phyloP scores from a whole-genome alignment of 192 early-diverging fungal species.

The Coemansia sp. region DNA sequence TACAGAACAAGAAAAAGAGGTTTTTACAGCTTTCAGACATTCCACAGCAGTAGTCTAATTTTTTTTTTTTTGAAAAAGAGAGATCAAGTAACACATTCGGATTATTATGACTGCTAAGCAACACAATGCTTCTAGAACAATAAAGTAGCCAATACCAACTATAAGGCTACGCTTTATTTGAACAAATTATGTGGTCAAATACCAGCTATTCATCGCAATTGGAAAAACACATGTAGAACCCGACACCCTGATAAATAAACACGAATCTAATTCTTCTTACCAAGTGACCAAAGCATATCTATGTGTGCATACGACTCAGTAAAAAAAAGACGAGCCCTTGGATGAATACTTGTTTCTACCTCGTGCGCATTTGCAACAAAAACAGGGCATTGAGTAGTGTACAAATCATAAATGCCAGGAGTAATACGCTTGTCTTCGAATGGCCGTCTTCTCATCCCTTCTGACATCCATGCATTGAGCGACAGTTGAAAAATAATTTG shows the following conservation, averaged over 20 bases:
- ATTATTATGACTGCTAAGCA: not conserved
- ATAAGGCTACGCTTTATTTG: not conserved
- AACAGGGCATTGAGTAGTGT: not conserved
- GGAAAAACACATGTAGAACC: not conserved
- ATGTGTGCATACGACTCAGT: not conserved
- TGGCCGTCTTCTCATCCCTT: conserved; percentile 21
- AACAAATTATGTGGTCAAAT: too few relatives aligned
- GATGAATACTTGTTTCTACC: not conserved
- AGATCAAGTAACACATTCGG: not conserved
- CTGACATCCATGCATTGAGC: conserved; percentile 19
- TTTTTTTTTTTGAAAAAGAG: not conserved
- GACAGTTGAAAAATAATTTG: conserved; percentile 5
- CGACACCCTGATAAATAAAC: too few relatives aligned
- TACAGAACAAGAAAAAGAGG: not conserved
- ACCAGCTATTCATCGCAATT: not conserved
- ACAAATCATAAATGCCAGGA: not conserved
- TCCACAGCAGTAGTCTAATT: not conserved
- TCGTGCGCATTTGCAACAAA: not conserved
- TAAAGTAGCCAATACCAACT: not conserved
- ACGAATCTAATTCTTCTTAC: not conserved
- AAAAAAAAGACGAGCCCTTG: not conserved
- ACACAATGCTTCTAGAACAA: not conserved
- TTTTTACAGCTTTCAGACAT: not conserved
- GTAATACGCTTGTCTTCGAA: not conserved
- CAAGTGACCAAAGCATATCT: not conserved